These are phyloP conservation scores for Venustampulla echinocandica DNA, from an alignment of 495 filamentous ascomycete genomes.

Conservation along the genomic window DNA sequence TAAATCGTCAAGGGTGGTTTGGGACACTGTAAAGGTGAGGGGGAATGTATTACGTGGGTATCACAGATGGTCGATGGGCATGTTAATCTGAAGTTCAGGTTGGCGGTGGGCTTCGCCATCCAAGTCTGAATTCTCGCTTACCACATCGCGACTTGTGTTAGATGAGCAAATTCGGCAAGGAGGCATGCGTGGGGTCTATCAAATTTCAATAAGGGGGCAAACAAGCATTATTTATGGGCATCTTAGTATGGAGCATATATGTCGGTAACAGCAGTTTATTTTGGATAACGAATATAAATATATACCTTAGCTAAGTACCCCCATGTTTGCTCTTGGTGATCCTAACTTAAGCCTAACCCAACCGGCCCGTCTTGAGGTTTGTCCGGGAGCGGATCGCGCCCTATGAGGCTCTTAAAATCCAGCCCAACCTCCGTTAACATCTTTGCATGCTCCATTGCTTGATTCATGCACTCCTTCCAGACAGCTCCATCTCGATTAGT, in stretches of 20 bases:
- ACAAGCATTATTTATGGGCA: too few species aligned
- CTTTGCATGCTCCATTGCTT: constrained; percentile 68
- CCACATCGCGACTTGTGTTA: not conserved
- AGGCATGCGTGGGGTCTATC: too few species aligned
- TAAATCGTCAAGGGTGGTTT: not conserved
- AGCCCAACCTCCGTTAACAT: constrained; percentile 80
- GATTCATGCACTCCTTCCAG: constrained; percentile 76
- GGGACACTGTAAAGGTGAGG: not conserved
- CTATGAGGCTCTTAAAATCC: constrained; percentile 72
- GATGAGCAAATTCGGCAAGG: constrained; percentile 3
- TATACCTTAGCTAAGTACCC: too few species aligned
- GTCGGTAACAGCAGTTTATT: too few species aligned
- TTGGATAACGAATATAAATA: too few species aligned
- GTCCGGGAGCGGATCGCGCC: constrained; percentile 19
- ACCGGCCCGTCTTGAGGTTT: not conserved
- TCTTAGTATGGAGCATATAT: too few species aligned
- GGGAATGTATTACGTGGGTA: constrained; percentile 18
- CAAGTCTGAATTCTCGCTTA: constrained; percentile 9
- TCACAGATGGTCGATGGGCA: constrained; percentile 12
- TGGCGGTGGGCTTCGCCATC: not conserved
- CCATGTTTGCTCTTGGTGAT: too few species aligned
- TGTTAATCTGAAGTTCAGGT: constrained; percentile 6
- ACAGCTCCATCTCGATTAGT: constrained; percentile 60
- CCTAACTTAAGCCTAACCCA: not conserved
- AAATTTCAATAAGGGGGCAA: too few species aligned